Evolutionary conservation across 441 rosid genomes (phyloP).

Genomic region (Rhodomyrtus psidioides): DNA sequence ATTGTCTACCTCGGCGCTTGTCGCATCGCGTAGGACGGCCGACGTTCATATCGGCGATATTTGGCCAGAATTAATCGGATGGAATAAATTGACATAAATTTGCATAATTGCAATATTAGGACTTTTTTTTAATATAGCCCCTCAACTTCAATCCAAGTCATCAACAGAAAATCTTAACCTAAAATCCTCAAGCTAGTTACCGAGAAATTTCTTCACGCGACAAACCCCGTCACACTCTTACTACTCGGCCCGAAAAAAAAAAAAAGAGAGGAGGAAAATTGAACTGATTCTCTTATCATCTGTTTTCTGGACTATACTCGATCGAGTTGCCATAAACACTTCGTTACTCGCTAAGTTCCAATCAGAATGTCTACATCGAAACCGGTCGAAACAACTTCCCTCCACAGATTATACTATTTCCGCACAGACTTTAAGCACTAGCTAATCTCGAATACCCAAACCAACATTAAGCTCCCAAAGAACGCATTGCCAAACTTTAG

Average conservation of each 20-base stretch:
- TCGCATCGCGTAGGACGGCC: no score
- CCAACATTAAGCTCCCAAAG: not conserved
- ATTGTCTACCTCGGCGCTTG: no score
- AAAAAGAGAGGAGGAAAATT: not conserved
- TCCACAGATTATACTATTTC: not conserved
- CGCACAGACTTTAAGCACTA: not conserved
- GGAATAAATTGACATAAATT: no score
- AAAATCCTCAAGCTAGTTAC: not conserved
- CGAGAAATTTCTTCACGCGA: not conserved
- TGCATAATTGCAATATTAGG: no score
- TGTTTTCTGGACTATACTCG: not conserved
- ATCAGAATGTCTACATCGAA: not conserved
- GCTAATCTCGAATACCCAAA: not conserved
- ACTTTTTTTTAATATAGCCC: conserved; percentile 13
- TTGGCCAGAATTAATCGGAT: no score
- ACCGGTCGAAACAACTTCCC: not conserved
- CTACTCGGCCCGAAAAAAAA: rapidly evolving
- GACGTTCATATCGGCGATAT: no score
- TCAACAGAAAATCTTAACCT: not conserved
- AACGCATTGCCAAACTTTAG: not conserved
- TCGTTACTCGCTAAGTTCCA: not conserved
- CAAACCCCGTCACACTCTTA: not conserved
- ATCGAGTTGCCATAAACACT: not conserved
- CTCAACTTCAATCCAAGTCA: not conserved
- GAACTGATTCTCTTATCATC: not conserved